Evolutionary conservation across 331 rosid species (phyloP).

Genomic region (Rhamnella rubrinervis): DNA sequence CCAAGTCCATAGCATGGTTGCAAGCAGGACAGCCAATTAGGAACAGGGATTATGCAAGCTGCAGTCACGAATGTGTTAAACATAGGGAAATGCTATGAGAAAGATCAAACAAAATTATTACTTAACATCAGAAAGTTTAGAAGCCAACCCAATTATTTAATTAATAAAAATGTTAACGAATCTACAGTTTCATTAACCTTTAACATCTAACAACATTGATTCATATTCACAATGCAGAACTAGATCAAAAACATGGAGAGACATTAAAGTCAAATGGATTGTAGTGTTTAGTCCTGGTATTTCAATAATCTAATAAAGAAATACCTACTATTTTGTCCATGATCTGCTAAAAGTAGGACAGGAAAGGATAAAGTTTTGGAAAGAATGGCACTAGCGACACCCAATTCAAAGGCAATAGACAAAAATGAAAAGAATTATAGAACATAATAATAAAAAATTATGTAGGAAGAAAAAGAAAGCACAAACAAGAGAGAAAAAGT

Average conservation of each 20-base stretch:
- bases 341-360: not conserved
- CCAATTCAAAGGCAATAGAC: not conserved
- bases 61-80: not conserved
- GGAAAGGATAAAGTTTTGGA: not conserved
- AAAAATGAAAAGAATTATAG: too few species aligned
- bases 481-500: slow-evolving; percentile 5
- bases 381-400: not conserved
- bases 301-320: not conserved
- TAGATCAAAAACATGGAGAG: not conserved
- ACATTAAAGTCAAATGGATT: not conserved
- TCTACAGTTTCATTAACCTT: not conserved
- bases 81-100: not conserved
- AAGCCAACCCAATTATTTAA: not conserved
- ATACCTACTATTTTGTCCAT: not conserved
- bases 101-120: not conserved
- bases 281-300: not conserved
- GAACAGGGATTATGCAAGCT: not conserved
- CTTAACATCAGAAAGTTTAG: not conserved
- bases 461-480: slow-evolving; percentile 5
- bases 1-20: not conserved
- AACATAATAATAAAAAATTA: not conserved
- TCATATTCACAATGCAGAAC: not conserved
- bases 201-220: not conserved
- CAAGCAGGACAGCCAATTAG: not conserved
- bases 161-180: not conserved